Conservation (phyloP, 768 basidiomycete species). For the Trametes elegans region DNA sequence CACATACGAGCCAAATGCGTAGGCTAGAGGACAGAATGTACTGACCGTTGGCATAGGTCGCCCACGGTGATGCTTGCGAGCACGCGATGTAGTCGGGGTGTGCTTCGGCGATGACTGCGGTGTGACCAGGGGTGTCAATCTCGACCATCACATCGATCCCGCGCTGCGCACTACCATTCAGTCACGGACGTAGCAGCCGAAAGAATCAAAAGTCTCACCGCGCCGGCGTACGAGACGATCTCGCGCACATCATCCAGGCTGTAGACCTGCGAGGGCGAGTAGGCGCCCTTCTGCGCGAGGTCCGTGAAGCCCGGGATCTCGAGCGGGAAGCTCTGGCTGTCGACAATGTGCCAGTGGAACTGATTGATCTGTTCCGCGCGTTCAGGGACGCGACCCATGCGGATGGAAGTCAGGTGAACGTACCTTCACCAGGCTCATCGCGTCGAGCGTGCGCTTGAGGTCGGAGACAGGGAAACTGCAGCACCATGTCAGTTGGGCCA, state of each 20-base stretch:
- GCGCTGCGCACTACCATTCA: constrained; percentile 30
- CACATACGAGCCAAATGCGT: neutral
- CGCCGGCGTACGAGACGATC: constrained; percentile 44
- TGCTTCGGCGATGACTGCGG: constrained; percentile 38
- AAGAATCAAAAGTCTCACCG: constrained; percentile 30
- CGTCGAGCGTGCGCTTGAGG: constrained; percentile 67
- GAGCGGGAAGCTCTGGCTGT: constrained; percentile 53
- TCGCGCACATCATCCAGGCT: constrained; percentile 35
- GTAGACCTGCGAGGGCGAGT: constrained; percentile 36
- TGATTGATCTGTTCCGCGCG: constrained; percentile 38
- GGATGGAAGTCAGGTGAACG: neutral
- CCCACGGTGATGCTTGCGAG: constrained; percentile 33
- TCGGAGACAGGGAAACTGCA: constrained; percentile 61
- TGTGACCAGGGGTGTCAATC: constrained; percentile 53
- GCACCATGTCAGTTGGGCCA: neutral
- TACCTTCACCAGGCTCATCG: constrained; percentile 51
- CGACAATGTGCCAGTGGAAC: constrained; percentile 49
- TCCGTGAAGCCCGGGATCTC: constrained; percentile 37
- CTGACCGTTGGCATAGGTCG: constrained; percentile 35
- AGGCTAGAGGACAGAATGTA: neutral
- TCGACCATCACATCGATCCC: constrained; percentile 51
- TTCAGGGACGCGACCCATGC: neutral
- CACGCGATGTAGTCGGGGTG: constrained; percentile 49
- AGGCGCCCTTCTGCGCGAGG: constrained; percentile 44
- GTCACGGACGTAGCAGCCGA: neutral